phyloP scores from a whole-genome alignment of 176 grass and related monocot species.

The Musa itinerans region DNA sequence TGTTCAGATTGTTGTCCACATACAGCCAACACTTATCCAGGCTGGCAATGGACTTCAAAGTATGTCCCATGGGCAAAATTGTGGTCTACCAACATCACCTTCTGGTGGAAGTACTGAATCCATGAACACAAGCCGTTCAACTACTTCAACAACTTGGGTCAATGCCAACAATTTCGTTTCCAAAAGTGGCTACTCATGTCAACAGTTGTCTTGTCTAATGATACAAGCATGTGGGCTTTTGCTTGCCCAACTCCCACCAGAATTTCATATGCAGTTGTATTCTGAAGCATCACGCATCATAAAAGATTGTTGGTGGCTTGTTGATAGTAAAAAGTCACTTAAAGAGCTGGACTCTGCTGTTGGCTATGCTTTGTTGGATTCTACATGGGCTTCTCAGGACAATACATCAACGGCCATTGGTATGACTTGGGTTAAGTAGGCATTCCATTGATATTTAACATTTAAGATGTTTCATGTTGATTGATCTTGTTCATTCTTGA shows the following conservation, averaged over 20 bases:
- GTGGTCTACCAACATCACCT: slow-evolving; percentile 68
- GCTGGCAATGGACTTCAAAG: slow-evolving; percentile 57
- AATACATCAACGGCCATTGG: slow-evolving; percentile 89
- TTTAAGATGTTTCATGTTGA: not conserved
- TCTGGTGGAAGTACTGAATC: slow-evolving; percentile 53
- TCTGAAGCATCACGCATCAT: slow-evolving; percentile 82
- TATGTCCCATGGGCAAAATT: slow-evolving; percentile 58
- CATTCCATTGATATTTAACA: not conserved
- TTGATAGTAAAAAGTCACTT: slow-evolving; percentile 72
- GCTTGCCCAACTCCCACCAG: slow-evolving; percentile 89
- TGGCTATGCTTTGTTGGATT: slow-evolving; percentile 83
- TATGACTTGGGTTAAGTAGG: slow-evolving; percentile 19
- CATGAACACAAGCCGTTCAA: slow-evolving; percentile 43
- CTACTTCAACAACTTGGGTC: slow-evolving; percentile 46
- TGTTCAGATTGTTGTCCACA: slow-evolving; percentile 78
- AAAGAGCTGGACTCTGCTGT: slow-evolving; percentile 96
- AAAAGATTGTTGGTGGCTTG: slow-evolving; percentile 98
- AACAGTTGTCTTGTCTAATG: slow-evolving; percentile 91
- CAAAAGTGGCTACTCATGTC: slow-evolving; percentile 81
- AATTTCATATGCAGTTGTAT: slow-evolving; percentile 87
- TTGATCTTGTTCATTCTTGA: not conserved
- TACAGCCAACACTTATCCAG: slow-evolving; percentile 81
- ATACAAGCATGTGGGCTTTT: slow-evolving; percentile 97
- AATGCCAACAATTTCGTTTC: slow-evolving; percentile 72
- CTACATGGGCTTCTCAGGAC: slow-evolving; percentile 92